phyloP scores from a whole-genome alignment of 2,329 filamentous ascomycete genomes.

The Aspergillus flavus region DNA sequence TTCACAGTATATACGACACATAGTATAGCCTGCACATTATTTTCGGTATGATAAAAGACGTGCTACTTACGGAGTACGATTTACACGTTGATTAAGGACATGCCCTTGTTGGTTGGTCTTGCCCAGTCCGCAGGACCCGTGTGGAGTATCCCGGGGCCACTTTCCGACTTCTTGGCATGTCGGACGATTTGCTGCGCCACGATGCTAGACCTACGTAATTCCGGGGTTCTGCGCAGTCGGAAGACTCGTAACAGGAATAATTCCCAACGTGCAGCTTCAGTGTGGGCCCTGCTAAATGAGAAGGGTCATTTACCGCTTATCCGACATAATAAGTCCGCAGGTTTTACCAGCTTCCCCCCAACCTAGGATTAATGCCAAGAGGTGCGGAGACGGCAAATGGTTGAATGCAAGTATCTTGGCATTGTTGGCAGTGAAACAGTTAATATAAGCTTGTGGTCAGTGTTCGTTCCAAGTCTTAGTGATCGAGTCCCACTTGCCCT shows the following conservation, averaged over 20 bases:
- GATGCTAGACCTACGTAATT: conserved; percentile 4
- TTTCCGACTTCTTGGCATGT: conserved; percentile 9
- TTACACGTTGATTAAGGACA: not conserved
- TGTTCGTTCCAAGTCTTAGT: not conserved
- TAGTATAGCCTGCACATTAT: not conserved
- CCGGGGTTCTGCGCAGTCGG: not conserved
- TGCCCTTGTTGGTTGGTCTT: not conserved
- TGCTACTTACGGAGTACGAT: not conserved
- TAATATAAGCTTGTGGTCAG: conserved; percentile 2
- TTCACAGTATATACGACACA: not conserved
- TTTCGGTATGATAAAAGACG: not conserved
- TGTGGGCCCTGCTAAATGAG: not conserved
- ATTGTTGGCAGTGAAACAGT: not conserved
- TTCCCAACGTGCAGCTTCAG: not conserved
- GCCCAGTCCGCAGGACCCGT: not conserved
- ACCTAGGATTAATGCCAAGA: not conserved
- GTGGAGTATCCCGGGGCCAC: not conserved
- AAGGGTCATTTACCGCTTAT: conserved; percentile 1
- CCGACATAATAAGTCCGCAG: not conserved
- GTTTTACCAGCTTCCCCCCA: not conserved
- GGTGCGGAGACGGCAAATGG: not conserved
- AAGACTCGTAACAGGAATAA: not conserved
- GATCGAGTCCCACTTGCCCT: not conserved
- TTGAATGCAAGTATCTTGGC: not conserved
- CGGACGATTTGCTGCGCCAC: conserved; percentile 13